phyloP scores from a whole-genome alignment of 495 filamentous ascomycete genomes.

The Daldinia vernicosa region DNA sequence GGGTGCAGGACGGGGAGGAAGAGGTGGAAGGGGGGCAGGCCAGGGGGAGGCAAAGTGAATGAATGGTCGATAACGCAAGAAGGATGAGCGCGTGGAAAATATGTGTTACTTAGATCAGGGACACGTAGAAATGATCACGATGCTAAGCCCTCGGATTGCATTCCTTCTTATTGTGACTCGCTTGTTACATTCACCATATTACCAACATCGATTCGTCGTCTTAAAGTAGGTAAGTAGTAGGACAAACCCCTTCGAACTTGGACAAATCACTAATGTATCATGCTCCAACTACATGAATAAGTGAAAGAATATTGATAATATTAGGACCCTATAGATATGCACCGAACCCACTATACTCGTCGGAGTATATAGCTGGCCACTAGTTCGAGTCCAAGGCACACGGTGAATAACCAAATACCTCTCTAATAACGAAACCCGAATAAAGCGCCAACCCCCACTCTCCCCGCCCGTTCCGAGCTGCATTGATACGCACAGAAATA shows the following conservation, averaged over 20 bases:
- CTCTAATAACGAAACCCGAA: not conserved
- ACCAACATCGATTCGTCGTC: not conserved
- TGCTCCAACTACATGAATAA: not conserved
- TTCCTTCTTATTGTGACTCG: not conserved
- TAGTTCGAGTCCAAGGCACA: not conserved
- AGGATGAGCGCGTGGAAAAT: not conserved
- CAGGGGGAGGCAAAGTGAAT: constrained; percentile 9
- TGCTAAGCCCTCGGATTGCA: not conserved
- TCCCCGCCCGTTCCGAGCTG: not conserved
- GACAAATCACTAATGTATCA: not conserved
- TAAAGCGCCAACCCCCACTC: not conserved
- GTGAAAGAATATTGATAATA: not conserved
- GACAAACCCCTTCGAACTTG: not conserved
- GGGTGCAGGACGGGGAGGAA: constrained; percentile 30
- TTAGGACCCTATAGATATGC: not conserved
- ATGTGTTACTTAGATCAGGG: not conserved
- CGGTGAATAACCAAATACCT: not conserved
- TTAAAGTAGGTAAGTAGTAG: not conserved
- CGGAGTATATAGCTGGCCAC: not conserved
- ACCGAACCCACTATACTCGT: not conserved
- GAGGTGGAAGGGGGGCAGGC: constrained; percentile 18
- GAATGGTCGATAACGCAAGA: not conserved
- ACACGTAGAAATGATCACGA: not conserved
- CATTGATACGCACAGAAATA: not conserved
- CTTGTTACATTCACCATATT: not conserved